phyloP scores from a whole-genome alignment of 352 stramenopile species.

The Thalassiosira exigua region DNA sequence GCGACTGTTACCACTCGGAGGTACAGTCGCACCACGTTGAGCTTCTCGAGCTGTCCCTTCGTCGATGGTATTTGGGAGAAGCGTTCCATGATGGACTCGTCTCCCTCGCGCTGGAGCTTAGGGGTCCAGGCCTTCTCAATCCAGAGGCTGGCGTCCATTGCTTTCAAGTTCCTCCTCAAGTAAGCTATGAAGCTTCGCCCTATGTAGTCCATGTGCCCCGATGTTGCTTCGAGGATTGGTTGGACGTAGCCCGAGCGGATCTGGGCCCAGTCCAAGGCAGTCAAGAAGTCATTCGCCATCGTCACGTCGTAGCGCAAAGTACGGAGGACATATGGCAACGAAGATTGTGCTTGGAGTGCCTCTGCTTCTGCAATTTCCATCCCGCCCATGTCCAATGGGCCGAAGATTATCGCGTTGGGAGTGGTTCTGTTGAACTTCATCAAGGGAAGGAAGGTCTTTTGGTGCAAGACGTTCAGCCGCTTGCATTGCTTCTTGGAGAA shows the following conservation, averaged over 20 bases:
- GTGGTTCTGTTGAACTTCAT: slow-evolving; percentile 23
- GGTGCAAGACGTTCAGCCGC: background rate
- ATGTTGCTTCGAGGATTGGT: background rate
- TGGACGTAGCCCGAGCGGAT: slow-evolving; percentile 2
- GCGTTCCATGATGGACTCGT: slow-evolving; percentile 19
- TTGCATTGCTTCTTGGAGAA: slow-evolving; percentile 13
- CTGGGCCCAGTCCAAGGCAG: background rate
- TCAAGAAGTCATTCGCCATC: slow-evolving; percentile 2
- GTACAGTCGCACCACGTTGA: slow-evolving; percentile 12
- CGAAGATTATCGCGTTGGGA: background rate
- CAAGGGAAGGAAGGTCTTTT: slow-evolving; percentile 10
- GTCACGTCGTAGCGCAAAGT: slow-evolving; percentile 1
- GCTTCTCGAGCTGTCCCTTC: background rate
- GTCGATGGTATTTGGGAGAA: no score
- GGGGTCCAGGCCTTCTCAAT: slow-evolving; percentile 11
- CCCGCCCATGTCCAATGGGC: slow-evolving; percentile 1
- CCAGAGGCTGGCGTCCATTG: background rate
- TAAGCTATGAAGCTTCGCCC: background rate
- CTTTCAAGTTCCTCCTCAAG: background rate
- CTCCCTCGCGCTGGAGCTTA: background rate
- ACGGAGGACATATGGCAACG: slow-evolving; percentile 7
- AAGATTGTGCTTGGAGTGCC: slow-evolving; percentile 6
- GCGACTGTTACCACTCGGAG: slow-evolving; percentile 18
- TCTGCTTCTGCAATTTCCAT: background rate
- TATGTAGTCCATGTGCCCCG: slow-evolving; percentile 7